phyloP scores from a whole-genome alignment of 208 protist genomes.

The Acanthamoeba quina region DNA sequence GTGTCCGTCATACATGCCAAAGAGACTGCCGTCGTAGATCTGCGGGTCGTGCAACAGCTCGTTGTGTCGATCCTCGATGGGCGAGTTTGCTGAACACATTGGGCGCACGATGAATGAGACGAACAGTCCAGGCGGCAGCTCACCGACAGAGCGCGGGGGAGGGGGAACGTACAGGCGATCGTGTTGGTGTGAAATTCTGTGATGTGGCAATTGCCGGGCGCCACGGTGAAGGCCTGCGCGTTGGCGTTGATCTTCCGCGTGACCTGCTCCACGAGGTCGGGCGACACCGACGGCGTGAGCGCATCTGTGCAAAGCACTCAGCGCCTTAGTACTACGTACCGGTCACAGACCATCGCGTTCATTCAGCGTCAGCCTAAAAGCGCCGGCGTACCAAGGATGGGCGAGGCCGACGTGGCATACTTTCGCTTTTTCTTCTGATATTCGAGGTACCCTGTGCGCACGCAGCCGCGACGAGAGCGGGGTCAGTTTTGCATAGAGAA shows the following conservation, averaged over 20 bases:
- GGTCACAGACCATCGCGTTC: too few species aligned
- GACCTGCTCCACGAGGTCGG: neutral
- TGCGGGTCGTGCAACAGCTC: slow-evolving; percentile 15
- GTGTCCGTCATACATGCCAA: slow-evolving; percentile 26
- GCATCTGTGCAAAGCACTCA: too few species aligned
- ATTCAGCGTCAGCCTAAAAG: too few species aligned
- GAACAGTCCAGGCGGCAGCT: too few species aligned
- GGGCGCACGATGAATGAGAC: too few species aligned
- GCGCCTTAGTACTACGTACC: too few species aligned
- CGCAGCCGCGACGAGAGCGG: neutral
- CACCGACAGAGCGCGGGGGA: too few species aligned
- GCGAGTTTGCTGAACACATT: slow-evolving; percentile 3
- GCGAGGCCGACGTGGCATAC: neutral
- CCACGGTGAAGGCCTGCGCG: neutral
- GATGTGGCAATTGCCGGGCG: neutral
- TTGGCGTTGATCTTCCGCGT: slow-evolving; percentile 10
- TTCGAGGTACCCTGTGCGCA: neutral
- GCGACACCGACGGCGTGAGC: neutral
- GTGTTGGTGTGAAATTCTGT: slow-evolving; percentile 35
- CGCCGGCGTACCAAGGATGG: neutral
- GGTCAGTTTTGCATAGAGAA: neutral
- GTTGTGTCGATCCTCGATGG: slow-evolving; percentile 15
- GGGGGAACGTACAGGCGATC: neutral
- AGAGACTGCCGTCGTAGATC: slow-evolving; percentile 11
- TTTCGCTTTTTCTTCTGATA: slow-evolving; percentile 10